phyloP scores from a whole-genome alignment of 176 grass and related monocot species.

The Juncus inflexus region DNA sequence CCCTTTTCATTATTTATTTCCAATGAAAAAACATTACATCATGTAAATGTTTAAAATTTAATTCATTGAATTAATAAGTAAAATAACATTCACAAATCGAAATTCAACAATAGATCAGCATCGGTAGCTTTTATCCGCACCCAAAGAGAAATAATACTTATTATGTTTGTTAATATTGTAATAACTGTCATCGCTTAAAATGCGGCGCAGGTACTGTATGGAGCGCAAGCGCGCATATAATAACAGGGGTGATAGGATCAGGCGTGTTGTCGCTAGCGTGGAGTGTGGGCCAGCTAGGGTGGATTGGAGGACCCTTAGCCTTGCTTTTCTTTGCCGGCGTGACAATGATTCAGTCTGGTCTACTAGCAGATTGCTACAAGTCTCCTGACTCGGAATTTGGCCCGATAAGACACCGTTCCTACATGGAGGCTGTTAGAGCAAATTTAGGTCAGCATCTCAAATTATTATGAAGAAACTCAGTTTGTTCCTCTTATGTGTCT shows the following conservation, averaged over 20 bases:
- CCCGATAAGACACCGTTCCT: slow-evolving; percentile 51
- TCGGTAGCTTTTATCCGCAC: no score
- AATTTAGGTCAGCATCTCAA: slow-evolving; percentile 47
- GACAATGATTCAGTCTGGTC: slow-evolving; percentile 41
- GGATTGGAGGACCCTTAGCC: slow-evolving; percentile 50
- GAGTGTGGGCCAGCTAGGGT: slow-evolving; percentile 82
- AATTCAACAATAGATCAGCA: no score
- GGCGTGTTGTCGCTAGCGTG: slow-evolving; percentile 77
- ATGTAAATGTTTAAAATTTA: no score
- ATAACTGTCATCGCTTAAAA: background rate
- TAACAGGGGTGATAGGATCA: slow-evolving; percentile 73
- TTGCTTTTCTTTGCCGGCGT: slow-evolving; percentile 59
- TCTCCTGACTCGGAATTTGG: slow-evolving; percentile 49
- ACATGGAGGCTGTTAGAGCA: slow-evolving; percentile 51
- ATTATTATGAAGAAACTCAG: background rate
- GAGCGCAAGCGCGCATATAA: slow-evolving; percentile 75
- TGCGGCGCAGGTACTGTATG: slow-evolving; percentile 51
- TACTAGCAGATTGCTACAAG: slow-evolving; percentile 76
- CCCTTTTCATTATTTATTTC: no score
- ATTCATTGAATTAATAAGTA: no score
- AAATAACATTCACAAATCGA: no score
- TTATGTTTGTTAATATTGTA: no score
- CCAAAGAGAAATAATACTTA: no score
- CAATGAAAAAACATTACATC: no score
- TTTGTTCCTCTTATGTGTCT: no score